These are phyloP conservation scores for Lipomyces spencermartinsiae DNA, from an alignment of 805 yeast genomes.

Conservation along the genomic window DNA sequence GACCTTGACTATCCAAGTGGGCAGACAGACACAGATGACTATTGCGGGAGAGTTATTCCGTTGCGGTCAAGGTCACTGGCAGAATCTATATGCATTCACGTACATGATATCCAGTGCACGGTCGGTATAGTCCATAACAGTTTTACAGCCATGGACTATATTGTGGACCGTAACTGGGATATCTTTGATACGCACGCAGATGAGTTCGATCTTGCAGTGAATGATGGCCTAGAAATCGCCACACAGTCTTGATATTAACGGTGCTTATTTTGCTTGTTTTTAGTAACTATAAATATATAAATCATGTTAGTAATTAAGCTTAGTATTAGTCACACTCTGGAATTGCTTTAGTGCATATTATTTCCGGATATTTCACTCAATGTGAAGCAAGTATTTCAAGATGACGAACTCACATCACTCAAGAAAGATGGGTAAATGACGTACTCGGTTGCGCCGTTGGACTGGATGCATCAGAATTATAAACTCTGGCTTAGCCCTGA, in stretches of 20 bases:
- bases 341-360: background rate
- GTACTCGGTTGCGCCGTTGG: background rate
- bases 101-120: background rate
- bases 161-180: conserved; percentile 5
- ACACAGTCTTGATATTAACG: no score
- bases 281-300: no score
- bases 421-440: conserved; percentile 3
- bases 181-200: conserved; percentile 1
- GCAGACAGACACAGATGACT: background rate
- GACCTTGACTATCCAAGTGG: background rate
- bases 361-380: background rate
- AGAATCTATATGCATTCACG: conserved; percentile 1
- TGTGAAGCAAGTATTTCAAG: background rate
- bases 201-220: conserved; percentile 5
- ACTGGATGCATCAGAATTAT: background rate
- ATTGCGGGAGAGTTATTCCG: background rate
- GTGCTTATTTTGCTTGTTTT: no score
- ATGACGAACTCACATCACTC: background rate
- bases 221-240: background rate
- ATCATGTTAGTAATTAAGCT: no score
- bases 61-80: background rate
- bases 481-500: background rate
- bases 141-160: conserved; percentile 1
- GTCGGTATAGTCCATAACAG: conserved; percentile 7
- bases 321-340: conserved; percentile 2